Evolutionary conservation across 2,329 filamentous ascomycete genomes (phyloP).

Genomic region (Elsinoe arachidis): DNA sequence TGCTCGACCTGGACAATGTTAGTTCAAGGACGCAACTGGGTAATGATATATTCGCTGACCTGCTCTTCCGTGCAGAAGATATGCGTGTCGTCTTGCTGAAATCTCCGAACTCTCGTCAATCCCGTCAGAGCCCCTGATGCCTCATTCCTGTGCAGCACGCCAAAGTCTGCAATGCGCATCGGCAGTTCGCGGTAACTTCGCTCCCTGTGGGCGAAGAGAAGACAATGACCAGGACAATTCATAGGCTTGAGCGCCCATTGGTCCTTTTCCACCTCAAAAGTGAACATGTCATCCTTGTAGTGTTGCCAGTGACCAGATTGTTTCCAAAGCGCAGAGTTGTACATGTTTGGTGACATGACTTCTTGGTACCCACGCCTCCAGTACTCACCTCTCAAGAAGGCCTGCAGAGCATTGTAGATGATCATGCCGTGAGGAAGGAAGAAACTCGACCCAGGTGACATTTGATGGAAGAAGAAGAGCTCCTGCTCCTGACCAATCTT

Average conservation of each 20-base stretch:
- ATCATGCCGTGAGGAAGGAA: conserved; percentile 86
- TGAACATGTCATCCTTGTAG: conserved; percentile 94
- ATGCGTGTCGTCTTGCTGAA: conserved; percentile 94
- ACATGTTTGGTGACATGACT: conserved; percentile 95
- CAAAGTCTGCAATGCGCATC: conserved; percentile 89
- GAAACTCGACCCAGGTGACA: conserved; percentile 88
- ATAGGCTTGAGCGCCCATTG: conserved; percentile 86
- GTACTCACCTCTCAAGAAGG: conserved; percentile 78
- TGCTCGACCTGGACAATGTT: conserved; percentile 43
- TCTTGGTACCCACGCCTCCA: conserved; percentile 90
- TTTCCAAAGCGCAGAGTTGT: conserved; percentile 87
- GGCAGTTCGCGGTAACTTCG: conserved; percentile 85
- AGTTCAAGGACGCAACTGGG: background rate
- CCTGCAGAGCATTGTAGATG: conserved; percentile 83
- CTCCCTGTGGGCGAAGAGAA: conserved; percentile 76
- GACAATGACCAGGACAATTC: conserved; percentile 94
- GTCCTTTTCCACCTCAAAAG: conserved; percentile 75
- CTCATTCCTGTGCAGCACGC: conserved; percentile 90
- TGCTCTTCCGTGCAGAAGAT: conserved; percentile 88
- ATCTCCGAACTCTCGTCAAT: conserved; percentile 82
- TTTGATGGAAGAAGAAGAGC: conserved; percentile 91
- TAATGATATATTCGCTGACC: conserved; percentile 25
- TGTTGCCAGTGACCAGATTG: conserved; percentile 89
- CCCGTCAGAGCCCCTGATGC: conserved; percentile 85
- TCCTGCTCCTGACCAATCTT: conserved; percentile 93